Base-by-base conservation (phyloP, 257 asterid genomes). In the Ophiorrhiza pumila region DNA sequence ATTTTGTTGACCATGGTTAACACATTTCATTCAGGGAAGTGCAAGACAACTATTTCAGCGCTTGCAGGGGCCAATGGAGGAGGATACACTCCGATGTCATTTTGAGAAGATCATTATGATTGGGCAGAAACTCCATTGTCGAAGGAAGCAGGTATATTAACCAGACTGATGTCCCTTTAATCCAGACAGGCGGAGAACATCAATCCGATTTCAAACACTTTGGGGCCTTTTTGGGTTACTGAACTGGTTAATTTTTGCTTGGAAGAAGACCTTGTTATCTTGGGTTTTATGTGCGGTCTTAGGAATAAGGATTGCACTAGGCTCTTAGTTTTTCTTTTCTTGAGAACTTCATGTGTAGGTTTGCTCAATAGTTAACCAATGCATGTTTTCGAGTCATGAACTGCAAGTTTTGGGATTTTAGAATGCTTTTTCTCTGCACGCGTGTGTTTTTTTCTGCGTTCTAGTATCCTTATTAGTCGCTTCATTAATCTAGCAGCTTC, bases 51-150 rank as follows among this genome's bases (percentile, higher is more conserved):
- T 95, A 85, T 92, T 95, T 83, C 97, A 90, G 77, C 94, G 86
- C 50, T 80, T 95, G 83, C 97, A 90, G 84, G 98, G 97, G 66
- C 99, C 99, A 75, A 81, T 90, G 90, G 98, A 92, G 81, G 99
- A 95, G 90, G 97, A 89, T 74, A 83, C 91, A 53, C 88, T 90
- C 55, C 89, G 89, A 80, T 92, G 96, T 79, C 98, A 95, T 80
- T 91, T 92, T 87, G 97, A 89, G 85, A 90, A 87, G 85, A 92
- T 95, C 71, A 87, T 88, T 53, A 60, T 80, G 82, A 81, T 95
- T 81, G 89, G 85, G 60, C 90, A 83, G 84, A 90, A 85, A 78
- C 87, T 78, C 68, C 89, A 76, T 75, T 32, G 68, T 76, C 87
- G 83, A 59, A 92, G 81, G 84, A 76, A 79, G 81, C 98, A 87